Base-by-base conservation (phyloP, 257 asterid genomes). In the Linaria vulgaris region DNA sequence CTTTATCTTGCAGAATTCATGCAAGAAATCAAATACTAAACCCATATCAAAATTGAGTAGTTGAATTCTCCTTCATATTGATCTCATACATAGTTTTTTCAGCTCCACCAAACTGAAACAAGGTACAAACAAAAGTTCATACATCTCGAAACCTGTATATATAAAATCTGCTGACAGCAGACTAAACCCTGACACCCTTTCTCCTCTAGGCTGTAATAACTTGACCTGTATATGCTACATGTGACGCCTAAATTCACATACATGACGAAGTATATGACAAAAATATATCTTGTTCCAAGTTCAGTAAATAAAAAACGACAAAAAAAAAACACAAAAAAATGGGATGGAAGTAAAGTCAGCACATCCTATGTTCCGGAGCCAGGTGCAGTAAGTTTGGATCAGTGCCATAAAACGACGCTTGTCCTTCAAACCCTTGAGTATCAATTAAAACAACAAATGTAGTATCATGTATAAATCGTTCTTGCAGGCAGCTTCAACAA, bases 181-280 rank as follows among this genome's bases (percentile, higher is more conserved):
- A n/a, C n/a, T n/a, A n/a, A n/a, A n/a, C n/a, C n/a, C n/a, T n/a
- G n/a, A n/a, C n/a, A n/a, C n/a, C n/a, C n/a, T n/a, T n/a, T n/a
- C n/a, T n/a, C n/a, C n/a, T n/a, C n/a, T n/a, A n/a, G n/a, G n/a
- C n/a, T n/a, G n/a, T n/a, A n/a, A n/a, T n/a, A n/a, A n/a, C n/a
- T n/a, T n/a, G n/a, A n/a, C n/a, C n/a, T n/a, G n/a, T 34, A 11
- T 34, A 34, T 34, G 10, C 10, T 30, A 30, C 47, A 41, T 9
- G 47, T 41, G 15, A 5, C 6, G 49, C 41, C 41, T 34, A 34
- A 44, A 0, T 4, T 44, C 16, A 14, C 49, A 44, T 44, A 44
- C 19, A 13, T 13, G 49, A 19, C 15, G 17, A 6, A 44, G 49
- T 12, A 64, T 52, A 59, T 21, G 58, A 65, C 44, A 55, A 66